Conservation (phyloP, 2,329 filamentous ascomycete species). For the Ilyonectria sp. region DNA sequence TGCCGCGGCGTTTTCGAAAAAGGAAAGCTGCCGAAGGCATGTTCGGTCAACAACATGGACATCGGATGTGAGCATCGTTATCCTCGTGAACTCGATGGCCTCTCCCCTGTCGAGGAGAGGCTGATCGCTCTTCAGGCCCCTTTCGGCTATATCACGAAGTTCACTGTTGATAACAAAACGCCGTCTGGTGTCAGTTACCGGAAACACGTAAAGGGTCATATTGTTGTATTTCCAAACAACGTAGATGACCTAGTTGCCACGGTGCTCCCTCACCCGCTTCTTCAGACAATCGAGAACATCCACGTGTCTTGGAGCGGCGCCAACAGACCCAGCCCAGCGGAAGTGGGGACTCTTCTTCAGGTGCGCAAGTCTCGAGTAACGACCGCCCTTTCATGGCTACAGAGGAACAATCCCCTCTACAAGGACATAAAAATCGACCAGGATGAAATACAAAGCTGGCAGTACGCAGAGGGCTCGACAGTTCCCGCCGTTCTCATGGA, state of each 20-base stretch:
- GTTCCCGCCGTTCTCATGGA: slow-evolving; percentile 15
- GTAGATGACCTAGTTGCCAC: slow-evolving; percentile 29
- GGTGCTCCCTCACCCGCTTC: slow-evolving; percentile 27
- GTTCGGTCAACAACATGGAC: too few relatives aligned
- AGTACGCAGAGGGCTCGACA: slow-evolving; percentile 12
- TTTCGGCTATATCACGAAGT: background rate
- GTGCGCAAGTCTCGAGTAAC: slow-evolving; percentile 17
- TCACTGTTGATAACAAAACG: slow-evolving; percentile 22
- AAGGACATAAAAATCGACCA: slow-evolving; percentile 13
- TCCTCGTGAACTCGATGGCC: slow-evolving; percentile 11
- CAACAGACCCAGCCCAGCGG: slow-evolving; percentile 5
- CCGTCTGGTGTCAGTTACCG: slow-evolving; percentile 18
- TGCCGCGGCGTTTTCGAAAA: slow-evolving; percentile 12
- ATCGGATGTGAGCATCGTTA: slow-evolving; percentile 13
- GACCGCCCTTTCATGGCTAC: slow-evolving; percentile 13
- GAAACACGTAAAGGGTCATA: slow-evolving; percentile 29
- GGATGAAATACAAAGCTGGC: slow-evolving; percentile 20
- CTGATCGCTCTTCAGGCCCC: background rate
- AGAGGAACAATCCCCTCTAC: slow-evolving; percentile 23
- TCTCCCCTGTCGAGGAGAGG: slow-evolving; percentile 28
- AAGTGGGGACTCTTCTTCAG: slow-evolving; percentile 19
- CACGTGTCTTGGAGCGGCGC: slow-evolving; percentile 25
- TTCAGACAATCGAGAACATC: slow-evolving; percentile 24
- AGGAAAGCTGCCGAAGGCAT: slow-evolving; percentile 5
- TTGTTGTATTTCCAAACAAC: slow-evolving; percentile 30